A percentile compares a stretch with the other conserved stretches of the same genome.
Conservation (phyloP, 257 asterid genomes). For the Leptodermis oblonga region DNA sequence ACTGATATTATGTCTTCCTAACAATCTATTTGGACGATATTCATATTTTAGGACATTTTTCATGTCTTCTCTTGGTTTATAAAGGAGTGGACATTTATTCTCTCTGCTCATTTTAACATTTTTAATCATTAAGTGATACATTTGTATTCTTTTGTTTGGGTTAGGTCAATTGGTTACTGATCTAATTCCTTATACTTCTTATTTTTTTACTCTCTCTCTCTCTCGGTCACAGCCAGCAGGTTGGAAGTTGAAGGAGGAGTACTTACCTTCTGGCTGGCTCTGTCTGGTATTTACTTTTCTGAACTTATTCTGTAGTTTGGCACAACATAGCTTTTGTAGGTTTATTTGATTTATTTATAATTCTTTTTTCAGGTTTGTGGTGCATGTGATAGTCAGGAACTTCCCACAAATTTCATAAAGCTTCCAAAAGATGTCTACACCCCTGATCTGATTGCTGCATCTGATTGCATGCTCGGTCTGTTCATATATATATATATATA, state of each 20-base stretch:
- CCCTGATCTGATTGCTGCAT: slow-evolving; percentile 93
- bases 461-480: slow-evolving; percentile 99
- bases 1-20: not conserved
- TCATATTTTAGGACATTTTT: not conserved
- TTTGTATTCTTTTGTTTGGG: not conserved
- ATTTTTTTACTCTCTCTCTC: not conserved
- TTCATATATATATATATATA: slow-evolving; percentile 8
- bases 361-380: slow-evolving; percentile 76
- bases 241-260: slow-evolving; percentile 90
- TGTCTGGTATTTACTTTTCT: slow-evolving; percentile 63
- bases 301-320: not conserved
- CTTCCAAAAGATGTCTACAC: slow-evolving; percentile 88
- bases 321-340: slow-evolving; percentile 7
- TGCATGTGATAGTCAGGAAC: slow-evolving; percentile 72
- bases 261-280: slow-evolving; percentile 90
- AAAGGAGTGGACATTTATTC: not conserved
- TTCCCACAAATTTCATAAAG: slow-evolving; percentile 84
- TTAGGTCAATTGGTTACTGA: not conserved
- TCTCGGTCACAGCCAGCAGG: slow-evolving; percentile 72
- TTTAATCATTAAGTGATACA: not conserved
- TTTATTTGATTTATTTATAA: slow-evolving; percentile 7
- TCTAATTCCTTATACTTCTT: not conserved
- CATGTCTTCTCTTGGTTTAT: not conserved
- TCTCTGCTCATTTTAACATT: not conserved
- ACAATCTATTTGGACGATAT: not conserved